These are phyloP conservation scores for Hemerocallis citrina DNA, from an alignment of 106 monocot species.

Conservation along the genomic window DNA sequence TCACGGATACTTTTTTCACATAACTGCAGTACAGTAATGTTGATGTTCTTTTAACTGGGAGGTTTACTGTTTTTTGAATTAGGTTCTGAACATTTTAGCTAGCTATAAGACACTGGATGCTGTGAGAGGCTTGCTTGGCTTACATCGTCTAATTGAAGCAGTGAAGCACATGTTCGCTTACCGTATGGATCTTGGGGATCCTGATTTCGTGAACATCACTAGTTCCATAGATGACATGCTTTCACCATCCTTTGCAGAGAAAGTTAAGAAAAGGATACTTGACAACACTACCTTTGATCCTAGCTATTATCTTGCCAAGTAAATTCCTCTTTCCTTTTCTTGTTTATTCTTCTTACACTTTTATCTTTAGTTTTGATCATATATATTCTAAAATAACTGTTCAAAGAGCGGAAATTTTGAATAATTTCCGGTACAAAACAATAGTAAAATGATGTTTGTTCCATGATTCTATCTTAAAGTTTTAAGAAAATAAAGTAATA, in stretches of 20 bases:
- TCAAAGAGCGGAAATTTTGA: too few relatives aligned
- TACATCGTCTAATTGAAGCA: constrained; percentile 53
- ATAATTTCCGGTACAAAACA: too few relatives aligned
- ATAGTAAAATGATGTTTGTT: too few relatives aligned
- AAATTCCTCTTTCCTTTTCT: background rate
- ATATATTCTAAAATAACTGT: too few relatives aligned
- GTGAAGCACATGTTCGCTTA: constrained; percentile 59
- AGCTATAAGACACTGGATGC: constrained; percentile 40
- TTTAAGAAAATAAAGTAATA: too few relatives aligned
- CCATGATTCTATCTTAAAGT: too few relatives aligned
- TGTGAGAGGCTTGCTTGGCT: constrained; percentile 25
- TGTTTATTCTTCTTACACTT: too few relatives aligned
- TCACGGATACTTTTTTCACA: background rate
- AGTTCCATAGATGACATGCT: constrained; percentile 34
- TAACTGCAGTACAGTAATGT: background rate
- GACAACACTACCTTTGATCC: constrained; percentile 60
- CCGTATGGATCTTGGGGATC: constrained; percentile 63
- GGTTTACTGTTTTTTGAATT: constrained; percentile 3
- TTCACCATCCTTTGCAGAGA: constrained; percentile 36
- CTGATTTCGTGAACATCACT: constrained; percentile 38
- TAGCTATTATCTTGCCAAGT: constrained; percentile 46
- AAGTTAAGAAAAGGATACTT: constrained; percentile 33
- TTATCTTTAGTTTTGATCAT: too few relatives aligned
- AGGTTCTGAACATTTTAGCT: constrained; percentile 52
- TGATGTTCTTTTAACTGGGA: background rate